A percentile compares a stretch with the other conserved stretches of the same genome.
phyloP scores from a whole-genome alignment of 2,329 filamentous ascomycete species.

The Aureobasidium sp. region DNA sequence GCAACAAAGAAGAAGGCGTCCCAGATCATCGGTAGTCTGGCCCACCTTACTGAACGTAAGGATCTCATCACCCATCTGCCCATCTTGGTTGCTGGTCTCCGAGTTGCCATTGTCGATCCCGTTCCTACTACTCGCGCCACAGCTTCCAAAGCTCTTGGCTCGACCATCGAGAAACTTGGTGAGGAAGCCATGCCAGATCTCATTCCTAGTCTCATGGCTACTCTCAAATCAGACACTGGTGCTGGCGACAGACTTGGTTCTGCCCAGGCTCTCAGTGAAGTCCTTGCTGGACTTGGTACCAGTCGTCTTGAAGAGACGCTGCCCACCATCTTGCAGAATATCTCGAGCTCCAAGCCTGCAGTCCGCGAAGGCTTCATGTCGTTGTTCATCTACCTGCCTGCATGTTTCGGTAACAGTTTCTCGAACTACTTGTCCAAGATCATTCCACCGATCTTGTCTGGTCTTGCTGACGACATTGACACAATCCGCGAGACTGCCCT shows the following conservation, averaged over 20 bases:
- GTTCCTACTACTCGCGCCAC: slow-evolving; percentile 95
- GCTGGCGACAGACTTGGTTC: slow-evolving; percentile 94
- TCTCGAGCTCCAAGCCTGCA: slow-evolving; percentile 79
- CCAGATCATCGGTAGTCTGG: slow-evolving; percentile 95
- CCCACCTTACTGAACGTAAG: slow-evolving; percentile 92
- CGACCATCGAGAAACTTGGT: slow-evolving; percentile 94
- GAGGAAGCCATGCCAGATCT: slow-evolving; percentile 95
- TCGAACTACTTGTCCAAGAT: slow-evolving; percentile 91
- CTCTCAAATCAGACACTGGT: slow-evolving; percentile 92
- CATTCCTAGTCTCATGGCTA: slow-evolving; percentile 95
- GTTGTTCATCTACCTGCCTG: slow-evolving; percentile 96
- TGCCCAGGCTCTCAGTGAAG: slow-evolving; percentile 91
- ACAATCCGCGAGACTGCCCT: slow-evolving; percentile 96
- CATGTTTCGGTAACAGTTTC: slow-evolving; percentile 98
- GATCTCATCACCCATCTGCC: slow-evolving; percentile 87
- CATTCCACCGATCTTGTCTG: slow-evolving; percentile 88
- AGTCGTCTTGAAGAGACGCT: slow-evolving; percentile 89
- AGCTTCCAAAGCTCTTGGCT: slow-evolving; percentile 89
- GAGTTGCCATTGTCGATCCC: slow-evolving; percentile 84
- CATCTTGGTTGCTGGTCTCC: slow-evolving; percentile 83
- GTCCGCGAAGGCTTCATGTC: slow-evolving; percentile 99
- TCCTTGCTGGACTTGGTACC: slow-evolving; percentile 89
- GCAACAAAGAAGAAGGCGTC: slow-evolving; percentile 93
- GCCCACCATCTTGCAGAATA: slow-evolving; percentile 93
- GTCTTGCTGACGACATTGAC: slow-evolving; percentile 91